Percentiles rank a stretch among this genome's conserved stretches.
Evolutionary conservation across 1,139 yeast genomes (phyloP).

Genomic region (Sugiyamaella xylanicola): DNA sequence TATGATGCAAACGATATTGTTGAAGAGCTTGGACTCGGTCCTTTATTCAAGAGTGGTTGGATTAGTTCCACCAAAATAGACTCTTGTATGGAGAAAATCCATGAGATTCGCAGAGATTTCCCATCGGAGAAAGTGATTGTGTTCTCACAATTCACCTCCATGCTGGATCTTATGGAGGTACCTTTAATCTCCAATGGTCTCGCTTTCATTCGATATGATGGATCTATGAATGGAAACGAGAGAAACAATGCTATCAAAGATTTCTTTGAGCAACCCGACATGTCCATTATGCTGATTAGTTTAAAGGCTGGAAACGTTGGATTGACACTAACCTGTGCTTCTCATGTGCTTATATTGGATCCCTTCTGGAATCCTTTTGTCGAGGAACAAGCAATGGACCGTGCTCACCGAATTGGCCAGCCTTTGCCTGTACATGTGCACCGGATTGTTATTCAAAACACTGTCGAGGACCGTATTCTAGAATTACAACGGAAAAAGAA

Average conservation of each 20-base stretch:
- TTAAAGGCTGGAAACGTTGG: slow-evolving; percentile 94
- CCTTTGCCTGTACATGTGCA: slow-evolving; percentile 71
- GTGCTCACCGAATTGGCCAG: slow-evolving; percentile 94
- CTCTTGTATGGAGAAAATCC: slow-evolving; percentile 51
- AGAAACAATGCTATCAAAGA: slow-evolving; percentile 63
- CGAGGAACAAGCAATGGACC: slow-evolving; percentile 94
- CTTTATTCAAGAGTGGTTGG: slow-evolving; percentile 42
- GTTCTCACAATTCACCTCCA: slow-evolving; percentile 81
- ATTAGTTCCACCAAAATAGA: slow-evolving; percentile 49
- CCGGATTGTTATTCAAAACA: slow-evolving; percentile 61
- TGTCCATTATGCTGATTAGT: slow-evolving; percentile 66
- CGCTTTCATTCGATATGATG: slow-evolving; percentile 70
- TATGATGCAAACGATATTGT: slow-evolving; percentile 31
- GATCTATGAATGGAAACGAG: slow-evolving; percentile 68
- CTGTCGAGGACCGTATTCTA: slow-evolving; percentile 86
- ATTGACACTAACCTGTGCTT: slow-evolving; percentile 87
- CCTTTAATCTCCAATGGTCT: slow-evolving; percentile 54
- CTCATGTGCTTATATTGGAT: slow-evolving; percentile 85
- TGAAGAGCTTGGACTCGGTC: slow-evolving; percentile 31
- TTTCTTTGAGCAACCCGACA: slow-evolving; percentile 60
- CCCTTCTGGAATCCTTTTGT: slow-evolving; percentile 98
- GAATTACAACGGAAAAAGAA: slow-evolving; percentile 73
- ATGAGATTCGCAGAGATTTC: slow-evolving; percentile 45
- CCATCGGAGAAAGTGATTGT: slow-evolving; percentile 70
- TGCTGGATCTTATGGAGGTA: slow-evolving; percentile 69